Evolutionary conservation across 1,139 yeast species (phyloP), one percentile per base, ranked within the genome.

Genomic region (Kazachstania sp.): DNA sequence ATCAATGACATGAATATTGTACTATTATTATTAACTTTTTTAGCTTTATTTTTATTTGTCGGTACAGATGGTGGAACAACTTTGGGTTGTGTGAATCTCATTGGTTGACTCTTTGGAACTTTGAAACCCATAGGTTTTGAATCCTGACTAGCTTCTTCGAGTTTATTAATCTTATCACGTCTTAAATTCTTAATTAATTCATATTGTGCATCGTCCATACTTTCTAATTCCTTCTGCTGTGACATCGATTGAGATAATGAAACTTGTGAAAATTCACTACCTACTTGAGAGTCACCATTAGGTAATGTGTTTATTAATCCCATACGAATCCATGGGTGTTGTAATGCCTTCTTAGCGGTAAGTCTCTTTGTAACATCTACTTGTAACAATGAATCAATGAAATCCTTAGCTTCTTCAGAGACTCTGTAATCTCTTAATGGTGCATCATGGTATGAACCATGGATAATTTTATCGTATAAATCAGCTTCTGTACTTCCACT

Each of bases 401-500:
- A 88, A 53, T 79, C 82, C 45, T 86, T 72, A 0, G 86, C 92
- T 35, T 74, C 77, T 18, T 69, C 66, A 4, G 87, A 80, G 1
- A 86, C 74, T 30, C 80, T 77, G 54, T 78, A 78, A 41, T 84
- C 83, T 49, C 77, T 77, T 43, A 92, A 70, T 0, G 95, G 92
- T 15, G 85, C 81, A 51, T 79, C 85, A 59, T 86, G 92, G 61
- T 81, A 92, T 35, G 83, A 79, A 1, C 97, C 97, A 20, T 73
- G 69, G 48, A 78, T 75, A 37, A 90, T 88, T 58, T 84, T 84
- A 44, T 75, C 75, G 66, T 86, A 86, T 63, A 92, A 71, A 53
- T 84, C 86, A 23, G 86, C 90, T 59, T 90, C 97, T 0, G 96
- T 86, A 46, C 83, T 77, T 1, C 97, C 97, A 61, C 90, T 87